Base-by-base conservation (phyloP, 192 early-diverging fungal genomes). In the Rhizophagus sp. region DNA sequence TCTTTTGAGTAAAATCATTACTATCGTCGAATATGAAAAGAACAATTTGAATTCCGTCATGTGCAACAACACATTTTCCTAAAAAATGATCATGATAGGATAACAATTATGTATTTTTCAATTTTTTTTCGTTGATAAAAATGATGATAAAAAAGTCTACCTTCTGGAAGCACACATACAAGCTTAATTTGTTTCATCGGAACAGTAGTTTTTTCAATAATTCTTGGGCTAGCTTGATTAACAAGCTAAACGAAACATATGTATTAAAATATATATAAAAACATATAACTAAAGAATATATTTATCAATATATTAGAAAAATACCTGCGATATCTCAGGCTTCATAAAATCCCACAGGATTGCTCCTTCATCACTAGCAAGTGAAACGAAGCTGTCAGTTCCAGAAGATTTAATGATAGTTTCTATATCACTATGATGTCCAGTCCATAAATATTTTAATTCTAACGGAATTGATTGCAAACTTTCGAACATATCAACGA, bases 401-500 rank as follows among this genome's bases (percentile, higher is more conserved):
- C 79, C 75, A 27, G 85, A 82, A 30, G 85, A 77, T 79, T 88
- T 86, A 17, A 81, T 82, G 24, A 90, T 87, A n/a, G 52, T 78
- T 52, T 75, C 83, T 25, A 88, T 88, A 0, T 83, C 73, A 76
- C 82, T 79, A 67, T 88, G 85, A 82, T 93, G 94, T 12, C 92
- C 93, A 10, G 84, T 80, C 94, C 94, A 95, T 19, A 90, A 91
- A 70, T 89, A 86, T 52, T 86, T 80, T 11, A 94, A 74, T 22
- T 85, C 79, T 7, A 95, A 79, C 41, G 87, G 88, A 7, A 83
- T 75, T 66, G 87, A 88, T 81, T 89, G 89, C 1, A 84, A 84
- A 19, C 82, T 87, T 33, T 91, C 92, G 79, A 95, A 93, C 41
- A 95, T 91, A 62, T 96, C 93, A 82, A 94, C 88, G 39, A 96